Evolutionary conservation across 352 stramenopile species (phyloP).

Genomic region (Globisporangium cylindrosporum): DNA sequence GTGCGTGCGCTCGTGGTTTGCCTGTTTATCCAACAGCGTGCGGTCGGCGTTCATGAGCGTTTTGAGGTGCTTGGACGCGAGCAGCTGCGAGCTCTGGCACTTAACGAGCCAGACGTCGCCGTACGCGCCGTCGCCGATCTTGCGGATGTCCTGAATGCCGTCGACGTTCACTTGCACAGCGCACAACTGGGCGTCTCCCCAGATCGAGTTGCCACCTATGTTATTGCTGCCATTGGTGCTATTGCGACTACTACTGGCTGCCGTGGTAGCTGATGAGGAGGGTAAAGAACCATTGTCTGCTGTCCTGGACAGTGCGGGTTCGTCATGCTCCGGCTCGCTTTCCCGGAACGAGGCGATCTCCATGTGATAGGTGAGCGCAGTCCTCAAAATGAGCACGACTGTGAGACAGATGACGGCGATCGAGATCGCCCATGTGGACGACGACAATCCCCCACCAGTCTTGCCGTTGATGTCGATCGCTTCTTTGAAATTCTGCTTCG

Average conservation of each 20-base stretch:
- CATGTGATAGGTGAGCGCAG: neutral
- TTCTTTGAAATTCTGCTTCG: too few species aligned
- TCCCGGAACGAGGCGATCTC: neutral
- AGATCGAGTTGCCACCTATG: neutral
- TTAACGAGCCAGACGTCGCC: constrained; percentile 1
- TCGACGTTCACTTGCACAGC: neutral
- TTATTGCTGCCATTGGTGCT: neutral
- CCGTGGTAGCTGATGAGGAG: neutral
- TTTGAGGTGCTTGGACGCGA: constrained; percentile 2
- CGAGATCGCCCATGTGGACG: neutral
- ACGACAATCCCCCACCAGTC: neutral
- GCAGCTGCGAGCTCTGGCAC: neutral
- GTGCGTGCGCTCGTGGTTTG: neutral
- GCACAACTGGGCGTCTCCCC: neutral
- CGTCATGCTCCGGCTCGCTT: neutral
- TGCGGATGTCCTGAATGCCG: neutral
- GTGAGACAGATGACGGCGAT: neutral
- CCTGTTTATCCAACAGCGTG: neutral
- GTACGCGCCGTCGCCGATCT: neutral
- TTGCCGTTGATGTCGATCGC: neutral
- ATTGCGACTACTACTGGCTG: neutral
- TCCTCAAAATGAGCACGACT: neutral
- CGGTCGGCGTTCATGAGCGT: neutral
- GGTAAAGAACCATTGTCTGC: too few species aligned
- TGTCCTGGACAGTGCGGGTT: neutral